Base-by-base conservation (phyloP, 202 grass and related monocot species). In the Musa balbisiana region DNA sequence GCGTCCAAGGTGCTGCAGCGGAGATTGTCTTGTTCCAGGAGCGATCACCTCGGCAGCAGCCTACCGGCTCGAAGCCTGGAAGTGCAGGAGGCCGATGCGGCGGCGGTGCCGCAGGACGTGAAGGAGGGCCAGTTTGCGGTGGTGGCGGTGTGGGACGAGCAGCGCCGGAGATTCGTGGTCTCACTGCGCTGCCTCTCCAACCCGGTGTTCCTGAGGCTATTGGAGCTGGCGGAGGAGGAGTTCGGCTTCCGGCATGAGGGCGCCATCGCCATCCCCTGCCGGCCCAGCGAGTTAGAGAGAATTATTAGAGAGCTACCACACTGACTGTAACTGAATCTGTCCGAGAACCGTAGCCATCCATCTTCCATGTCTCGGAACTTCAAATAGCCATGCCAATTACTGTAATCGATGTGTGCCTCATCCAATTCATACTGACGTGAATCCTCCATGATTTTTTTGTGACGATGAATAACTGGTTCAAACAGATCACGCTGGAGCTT, bases 121-220 rank as follows among this genome's bases (percentile, higher is more conserved):
- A 62, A 62, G 29, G 73, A 75, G 23, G 73, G 73, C 73, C 55
- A 75, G 25, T 51, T 75, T 49, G 73, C 56, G 3, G 73, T 62
- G 29, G 26, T 62, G 19, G 54, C 73, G 10, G 73, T 43, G 16
- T 49, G 22, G 27, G 55, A 62, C 6, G 73, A 49, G 25, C 43
- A 75, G 25, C 55, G 26, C 1, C n/a, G 49, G 24, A 75, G 55
- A 16, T 75, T 75, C 3, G 19, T 75, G 2, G 27, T 75, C 23
- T 59, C 54, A 1, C 53, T 75, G 55, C 20, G 55, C 55, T 75
- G 55, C 73, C 73, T 75, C 55, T 49, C 73, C 0, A 25, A 49
- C 8, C 73, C 55, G 4, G 10, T 50, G 27, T 62, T 73, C 51
- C 51, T 73, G 71, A 27, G 53, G 71, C 21, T 10, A 12, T 49